Conservation (phyloP, 2,329 filamentous ascomycete genomes). For the Stachybotrys chlorohalonatus region DNA sequence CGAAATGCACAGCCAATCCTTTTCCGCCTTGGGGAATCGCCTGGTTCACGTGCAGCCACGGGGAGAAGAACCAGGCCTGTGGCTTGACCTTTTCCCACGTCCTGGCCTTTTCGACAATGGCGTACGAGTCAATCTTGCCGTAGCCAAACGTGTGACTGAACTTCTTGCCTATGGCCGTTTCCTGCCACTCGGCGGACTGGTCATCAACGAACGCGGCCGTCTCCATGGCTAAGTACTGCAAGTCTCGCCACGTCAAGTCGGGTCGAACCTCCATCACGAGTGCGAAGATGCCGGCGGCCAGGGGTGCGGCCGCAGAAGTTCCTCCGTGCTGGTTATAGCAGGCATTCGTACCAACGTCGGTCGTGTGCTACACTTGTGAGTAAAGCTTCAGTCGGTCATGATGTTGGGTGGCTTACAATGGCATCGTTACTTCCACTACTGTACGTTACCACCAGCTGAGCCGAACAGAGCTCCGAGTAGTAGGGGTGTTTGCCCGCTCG, state of each 20-base stretch:
- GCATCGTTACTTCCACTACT: slow-evolving; percentile 82
- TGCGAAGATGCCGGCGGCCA: slow-evolving; percentile 87
- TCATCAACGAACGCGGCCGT: slow-evolving; percentile 77
- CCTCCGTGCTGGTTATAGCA: slow-evolving; percentile 84
- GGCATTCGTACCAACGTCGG: slow-evolving; percentile 75
- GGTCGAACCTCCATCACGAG: slow-evolving; percentile 78
- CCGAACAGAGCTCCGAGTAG: slow-evolving; percentile 94
- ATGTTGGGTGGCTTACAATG: slow-evolving; percentile 48
- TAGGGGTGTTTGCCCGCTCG: slow-evolving; percentile 81
- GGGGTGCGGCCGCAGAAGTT: slow-evolving; percentile 87
- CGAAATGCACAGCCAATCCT: slow-evolving; percentile 71
- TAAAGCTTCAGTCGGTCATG: not conserved
- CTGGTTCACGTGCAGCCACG: slow-evolving; percentile 86
- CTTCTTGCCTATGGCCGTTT: slow-evolving; percentile 69
- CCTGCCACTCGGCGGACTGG: slow-evolving; percentile 63
- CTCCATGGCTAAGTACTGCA: slow-evolving; percentile 83
- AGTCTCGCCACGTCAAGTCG: slow-evolving; percentile 84
- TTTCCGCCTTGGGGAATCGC: slow-evolving; percentile 75
- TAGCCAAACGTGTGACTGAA: slow-evolving; percentile 95
- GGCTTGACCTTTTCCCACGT: slow-evolving; percentile 84
- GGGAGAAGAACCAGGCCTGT: slow-evolving; percentile 88
- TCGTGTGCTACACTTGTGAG: slow-evolving; percentile 58
- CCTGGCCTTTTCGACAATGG: slow-evolving; percentile 77
- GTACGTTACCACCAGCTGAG: slow-evolving; percentile 91
- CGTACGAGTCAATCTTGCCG: slow-evolving; percentile 85